Evolutionary conservation across 1,284 basidiomycete genomes (phyloP).

Genomic region (Takashimella tepidaria): DNA sequence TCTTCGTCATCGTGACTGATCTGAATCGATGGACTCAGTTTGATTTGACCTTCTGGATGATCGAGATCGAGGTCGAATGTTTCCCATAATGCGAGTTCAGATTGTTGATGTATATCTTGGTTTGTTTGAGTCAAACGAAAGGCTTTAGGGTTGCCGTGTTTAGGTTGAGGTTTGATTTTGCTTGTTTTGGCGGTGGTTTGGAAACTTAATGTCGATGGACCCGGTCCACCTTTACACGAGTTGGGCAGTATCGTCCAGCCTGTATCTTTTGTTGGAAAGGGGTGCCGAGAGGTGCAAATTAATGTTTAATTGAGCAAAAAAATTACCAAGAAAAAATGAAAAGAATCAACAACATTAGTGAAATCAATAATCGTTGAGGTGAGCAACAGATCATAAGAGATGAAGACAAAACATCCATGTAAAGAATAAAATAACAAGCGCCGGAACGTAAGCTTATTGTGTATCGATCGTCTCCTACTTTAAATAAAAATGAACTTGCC

Average conservation of each 20-base stretch:
- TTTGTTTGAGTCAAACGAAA: background rate
- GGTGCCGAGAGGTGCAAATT: too few relatives aligned
- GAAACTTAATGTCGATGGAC: background rate
- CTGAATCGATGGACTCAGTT: background rate
- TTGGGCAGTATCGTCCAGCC: background rate
- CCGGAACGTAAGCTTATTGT: background rate
- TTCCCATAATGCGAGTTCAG: background rate
- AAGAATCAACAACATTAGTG: too few relatives aligned
- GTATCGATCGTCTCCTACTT: background rate
- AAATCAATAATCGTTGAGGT: too few relatives aligned
- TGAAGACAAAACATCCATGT: too few relatives aligned
- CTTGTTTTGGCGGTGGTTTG: too few relatives aligned
- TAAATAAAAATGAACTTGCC: background rate
- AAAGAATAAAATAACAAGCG: background rate
- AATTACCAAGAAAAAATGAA: too few relatives aligned
- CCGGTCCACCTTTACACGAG: background rate
- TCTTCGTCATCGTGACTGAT: background rate
- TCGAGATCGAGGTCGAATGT: background rate
- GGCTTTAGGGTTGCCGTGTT: background rate
- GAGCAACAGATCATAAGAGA: too few relatives aligned
- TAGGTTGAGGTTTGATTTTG: too few relatives aligned
- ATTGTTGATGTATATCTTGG: background rate
- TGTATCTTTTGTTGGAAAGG: too few relatives aligned
- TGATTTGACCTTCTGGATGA: background rate
- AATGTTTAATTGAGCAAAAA: too few relatives aligned